Evolutionary conservation across 768 basidiomycete species (phyloP).

Genomic region (Solioccasus polychromus): DNA sequence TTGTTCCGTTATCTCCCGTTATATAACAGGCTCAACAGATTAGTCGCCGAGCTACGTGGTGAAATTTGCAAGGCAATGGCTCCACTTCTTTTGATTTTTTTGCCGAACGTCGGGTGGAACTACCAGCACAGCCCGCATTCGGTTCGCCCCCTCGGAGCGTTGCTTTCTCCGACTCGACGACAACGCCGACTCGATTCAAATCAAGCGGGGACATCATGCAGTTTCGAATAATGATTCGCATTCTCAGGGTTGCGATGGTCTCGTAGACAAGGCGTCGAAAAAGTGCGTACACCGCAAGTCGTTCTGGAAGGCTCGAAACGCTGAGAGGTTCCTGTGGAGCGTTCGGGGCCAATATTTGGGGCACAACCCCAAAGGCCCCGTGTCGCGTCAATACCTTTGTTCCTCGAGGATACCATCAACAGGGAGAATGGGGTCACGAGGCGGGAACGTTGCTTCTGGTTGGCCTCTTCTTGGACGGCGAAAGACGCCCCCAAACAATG

Average conservation of each 20-base stretch:
- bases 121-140: conserved; percentile 16
- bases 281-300: too few species aligned
- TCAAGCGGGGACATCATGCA: too few species aligned
- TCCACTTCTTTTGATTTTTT: not conserved
- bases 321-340: not conserved
- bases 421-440: conserved; percentile 1
- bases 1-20: conserved; percentile 2
- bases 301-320: too few species aligned
- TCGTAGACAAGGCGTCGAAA: too few species aligned
- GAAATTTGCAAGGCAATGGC: not conserved
- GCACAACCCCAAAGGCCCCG: not conserved
- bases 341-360: not conserved
- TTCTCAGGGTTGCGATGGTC: conserved; percentile 11
- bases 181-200: too few species aligned
- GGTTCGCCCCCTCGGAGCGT: conserved; percentile 7
- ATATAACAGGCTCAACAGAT: not conserved
- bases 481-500: conserved; percentile 1
- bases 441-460: not conserved
- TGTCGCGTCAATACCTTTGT: conserved; percentile 3
- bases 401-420: conserved; percentile 5
- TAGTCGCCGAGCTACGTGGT: conserved; percentile 1
- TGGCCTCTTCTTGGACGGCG: not conserved
- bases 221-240: conserved; percentile 13
- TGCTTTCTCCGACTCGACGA: conserved; percentile 12
- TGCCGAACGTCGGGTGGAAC: conserved; percentile 12